Percentiles rank a stretch among this genome's conserved stretches.
Evolutionary conservation across 441 rosid species (phyloP).

Genomic region (Erodium chrysanthum): DNA sequence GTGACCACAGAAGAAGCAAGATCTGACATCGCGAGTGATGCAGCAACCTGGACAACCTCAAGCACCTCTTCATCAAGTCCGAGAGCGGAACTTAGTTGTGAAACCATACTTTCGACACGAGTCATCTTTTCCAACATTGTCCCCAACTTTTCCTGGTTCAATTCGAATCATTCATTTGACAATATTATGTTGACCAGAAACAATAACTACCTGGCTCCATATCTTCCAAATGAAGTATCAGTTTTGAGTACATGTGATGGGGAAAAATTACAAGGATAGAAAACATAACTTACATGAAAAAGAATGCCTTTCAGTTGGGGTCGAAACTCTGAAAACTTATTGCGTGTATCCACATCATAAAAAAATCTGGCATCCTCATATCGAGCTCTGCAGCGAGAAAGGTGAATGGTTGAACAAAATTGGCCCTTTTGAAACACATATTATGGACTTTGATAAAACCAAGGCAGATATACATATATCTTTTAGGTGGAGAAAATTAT

Average conservation of each 20-base stretch:
- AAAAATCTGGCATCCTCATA: constrained; percentile 96
- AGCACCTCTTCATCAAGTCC: constrained; percentile 42
- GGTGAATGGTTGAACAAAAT: constrained; percentile 10
- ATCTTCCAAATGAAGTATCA: background rate
- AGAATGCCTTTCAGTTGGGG: constrained; percentile 76
- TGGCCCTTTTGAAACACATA: background rate
- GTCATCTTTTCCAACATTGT: constrained; percentile 80
- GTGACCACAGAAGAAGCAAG: constrained; percentile 90
- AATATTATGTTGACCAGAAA: background rate
- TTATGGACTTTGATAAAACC: background rate
- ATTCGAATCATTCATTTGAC: background rate
- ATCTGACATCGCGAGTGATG: constrained; percentile 91
- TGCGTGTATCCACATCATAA: constrained; percentile 74
- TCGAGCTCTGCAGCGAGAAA: constrained; percentile 63
- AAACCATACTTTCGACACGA: constrained; percentile 52
- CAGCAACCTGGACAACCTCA: constrained; percentile 59
- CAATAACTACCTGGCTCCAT: background rate
- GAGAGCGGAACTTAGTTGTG: constrained; percentile 42
- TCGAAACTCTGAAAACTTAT: constrained; percentile 57
- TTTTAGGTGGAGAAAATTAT: background rate
- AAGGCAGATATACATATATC: background rate
- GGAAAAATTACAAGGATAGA: background rate
- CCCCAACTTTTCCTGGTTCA: constrained; percentile 76
- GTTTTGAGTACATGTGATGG: background rate
- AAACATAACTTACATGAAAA: constrained; percentile 64